A percentile compares a stretch with the other conserved stretches of the same genome.
phyloP scores from a whole-genome alignment of 2,329 filamentous ascomycete genomes.

The Cladosporium oxysporum region DNA sequence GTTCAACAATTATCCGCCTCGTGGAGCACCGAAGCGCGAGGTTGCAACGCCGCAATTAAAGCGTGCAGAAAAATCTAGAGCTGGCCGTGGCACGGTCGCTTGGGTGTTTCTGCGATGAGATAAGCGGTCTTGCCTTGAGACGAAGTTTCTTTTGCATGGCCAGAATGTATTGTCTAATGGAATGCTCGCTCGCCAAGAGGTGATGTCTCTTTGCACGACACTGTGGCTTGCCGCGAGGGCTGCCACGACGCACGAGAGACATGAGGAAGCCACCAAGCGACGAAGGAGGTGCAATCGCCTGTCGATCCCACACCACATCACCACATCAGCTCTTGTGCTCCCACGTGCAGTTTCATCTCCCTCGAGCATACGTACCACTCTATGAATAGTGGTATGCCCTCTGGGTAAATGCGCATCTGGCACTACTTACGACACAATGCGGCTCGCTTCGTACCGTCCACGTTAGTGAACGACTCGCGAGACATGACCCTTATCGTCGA shows the following conservation, averaged over 20 bases:
- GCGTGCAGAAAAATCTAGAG: background rate
- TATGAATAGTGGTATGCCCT: background rate
- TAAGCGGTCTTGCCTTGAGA: background rate
- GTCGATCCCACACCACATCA: background rate
- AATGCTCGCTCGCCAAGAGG: background rate
- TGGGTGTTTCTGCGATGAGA: background rate
- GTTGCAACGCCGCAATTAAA: background rate
- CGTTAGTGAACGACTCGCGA: background rate
- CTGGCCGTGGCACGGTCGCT: background rate
- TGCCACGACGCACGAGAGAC: background rate
- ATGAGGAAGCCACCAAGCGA: background rate
- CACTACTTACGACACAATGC: background rate
- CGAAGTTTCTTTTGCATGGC: background rate
- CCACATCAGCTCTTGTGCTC: background rate
- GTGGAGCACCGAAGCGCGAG: background rate
- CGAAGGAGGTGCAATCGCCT: background rate
- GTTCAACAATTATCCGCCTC: slow-evolving; percentile 1
- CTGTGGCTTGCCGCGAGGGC: background rate
- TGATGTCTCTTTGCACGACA: background rate
- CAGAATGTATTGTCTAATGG: background rate
- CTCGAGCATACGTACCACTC: background rate
- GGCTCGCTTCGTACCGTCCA: background rate
- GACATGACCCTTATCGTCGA: background rate
- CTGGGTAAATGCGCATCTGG: background rate
- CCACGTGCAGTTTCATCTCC: background rate